Base-by-base conservation (phyloP, 1,139 yeast genomes). In the Yamadazyma mexicana region DNA sequence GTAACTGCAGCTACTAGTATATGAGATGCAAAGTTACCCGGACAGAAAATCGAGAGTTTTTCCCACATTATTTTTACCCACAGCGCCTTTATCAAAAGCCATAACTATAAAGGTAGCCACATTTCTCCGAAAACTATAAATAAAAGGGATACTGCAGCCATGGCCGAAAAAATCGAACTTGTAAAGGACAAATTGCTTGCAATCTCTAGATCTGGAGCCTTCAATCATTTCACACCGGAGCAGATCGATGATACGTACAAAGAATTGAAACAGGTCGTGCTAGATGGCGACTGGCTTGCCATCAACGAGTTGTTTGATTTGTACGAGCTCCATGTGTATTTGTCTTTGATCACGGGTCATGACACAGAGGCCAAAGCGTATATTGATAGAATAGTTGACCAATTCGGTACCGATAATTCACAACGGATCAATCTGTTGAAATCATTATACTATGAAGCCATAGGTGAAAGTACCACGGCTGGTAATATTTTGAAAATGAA, bases 331-430 rank as follows among this genome's bases (percentile, higher is more conserved):
- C 82, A 85, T 40, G 87, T 87, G 58, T 81, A 80, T 54, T 67
- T 89, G 34, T 66, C 82, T 2, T 60, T 88, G 31, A 67, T 83
- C 45, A 64, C 87, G n/a, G 70, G 78, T 35, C 75, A 80, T 45
- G 96, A 88, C 53, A 63, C 69, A 1, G 88, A 81, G 49, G 96
- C 96, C 12, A 79, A 82, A 50, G 62, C 75, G 11, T 69, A 79
- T 42, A 71, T 87, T 43, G 84, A 83, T 42, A 66, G 81, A 33
- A 59, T 89, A 12, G 60, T 74, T 29, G 96, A 88, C 55, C 77
- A 79, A 53, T 83, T 88, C 57, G 59, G 58, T n/a, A 46, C 40
- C 9, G 39, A 42, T 9, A 35, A 42, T 17, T 74, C 84, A 10
- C 83, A 82, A 50, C 65, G 87, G 40, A 64, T 83, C 35, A 73